Percentiles rank a stretch among this genome's conserved stretches.
Evolutionary conservation across 2,329 filamentous ascomycete genomes (phyloP).

Genomic region (Seiridium unicorne): DNA sequence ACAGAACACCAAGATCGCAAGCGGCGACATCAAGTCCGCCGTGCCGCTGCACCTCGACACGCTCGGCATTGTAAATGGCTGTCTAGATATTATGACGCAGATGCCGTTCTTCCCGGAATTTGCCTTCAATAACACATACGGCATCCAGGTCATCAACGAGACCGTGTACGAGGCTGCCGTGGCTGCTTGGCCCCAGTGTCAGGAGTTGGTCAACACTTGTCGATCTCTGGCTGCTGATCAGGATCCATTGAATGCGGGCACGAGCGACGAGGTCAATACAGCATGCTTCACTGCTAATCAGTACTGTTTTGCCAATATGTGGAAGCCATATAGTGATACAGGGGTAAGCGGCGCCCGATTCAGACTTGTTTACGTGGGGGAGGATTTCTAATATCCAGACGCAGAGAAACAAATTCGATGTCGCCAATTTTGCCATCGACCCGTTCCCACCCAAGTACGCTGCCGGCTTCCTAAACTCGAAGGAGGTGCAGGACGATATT

Average conservation of each 20-base stretch:
- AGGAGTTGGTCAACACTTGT: not conserved
- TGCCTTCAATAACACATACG: conserved; percentile 65
- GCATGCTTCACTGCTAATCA: not conserved
- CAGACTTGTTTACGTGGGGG: not conserved
- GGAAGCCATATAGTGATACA: not conserved
- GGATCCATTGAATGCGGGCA: not conserved
- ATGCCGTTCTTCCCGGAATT: conserved; percentile 55
- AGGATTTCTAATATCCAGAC: not conserved
- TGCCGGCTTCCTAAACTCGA: conserved; percentile 52
- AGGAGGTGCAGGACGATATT: conserved; percentile 52
- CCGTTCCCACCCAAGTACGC: conserved; percentile 50
- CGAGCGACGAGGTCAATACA: not conserved
- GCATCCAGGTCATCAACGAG: conserved; percentile 51
- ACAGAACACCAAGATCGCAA: conserved; percentile 2
- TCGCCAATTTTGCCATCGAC: conserved; percentile 43
- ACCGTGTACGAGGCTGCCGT: conserved; percentile 45
- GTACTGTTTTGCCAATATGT: not conserved
- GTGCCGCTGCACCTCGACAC: conserved; percentile 51
- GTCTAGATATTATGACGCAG: conserved; percentile 65
- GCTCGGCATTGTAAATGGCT: conserved; percentile 70
- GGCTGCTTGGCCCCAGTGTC: conserved; percentile 20
- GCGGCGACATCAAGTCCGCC: not conserved
- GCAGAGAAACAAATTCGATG: conserved; percentile 40
- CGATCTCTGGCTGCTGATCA: not conserved
- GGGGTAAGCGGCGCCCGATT: not conserved